Evolutionary conservation across 306 rosid genomes (phyloP).

Genomic region (Hylodesmum podocarpum): DNA sequence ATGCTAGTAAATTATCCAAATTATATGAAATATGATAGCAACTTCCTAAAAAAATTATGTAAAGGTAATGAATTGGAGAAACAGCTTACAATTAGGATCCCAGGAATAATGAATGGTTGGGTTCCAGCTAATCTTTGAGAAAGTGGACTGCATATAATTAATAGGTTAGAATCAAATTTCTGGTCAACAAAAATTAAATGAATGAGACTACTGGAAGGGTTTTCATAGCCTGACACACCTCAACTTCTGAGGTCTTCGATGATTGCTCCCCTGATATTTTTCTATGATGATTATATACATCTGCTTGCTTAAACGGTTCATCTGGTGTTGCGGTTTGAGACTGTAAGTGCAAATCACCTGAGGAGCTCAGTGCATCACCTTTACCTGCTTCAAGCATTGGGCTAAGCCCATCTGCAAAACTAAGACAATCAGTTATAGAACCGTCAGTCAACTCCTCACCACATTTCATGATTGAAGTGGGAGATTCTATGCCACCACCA

Average conservation of each 20-base stretch:
- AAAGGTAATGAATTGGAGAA: neutral
- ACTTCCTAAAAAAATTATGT: neutral
- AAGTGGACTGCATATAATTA: slow-evolving; percentile 47
- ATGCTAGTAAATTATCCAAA: neutral
- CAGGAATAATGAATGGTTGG: slow-evolving; percentile 47
- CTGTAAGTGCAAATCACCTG: slow-evolving; percentile 56
- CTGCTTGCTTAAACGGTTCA: slow-evolving; percentile 45
- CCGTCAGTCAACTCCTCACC: slow-evolving; percentile 58
- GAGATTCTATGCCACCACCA: slow-evolving; percentile 68
- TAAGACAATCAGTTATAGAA: slow-evolving; percentile 62
- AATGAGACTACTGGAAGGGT: slow-evolving; percentile 28
- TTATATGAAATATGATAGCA: neutral
- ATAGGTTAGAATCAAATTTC: slow-evolving; percentile 20
- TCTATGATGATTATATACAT: slow-evolving; percentile 42
- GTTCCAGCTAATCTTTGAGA: slow-evolving; percentile 57
- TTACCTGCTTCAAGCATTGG: slow-evolving; percentile 74
- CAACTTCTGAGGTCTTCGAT: slow-evolving; percentile 43
- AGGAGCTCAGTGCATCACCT: slow-evolving; percentile 74
- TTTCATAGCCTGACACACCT: slow-evolving; percentile 44
- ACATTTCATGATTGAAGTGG: slow-evolving; percentile 58
- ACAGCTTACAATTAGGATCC: slow-evolving; percentile 54
- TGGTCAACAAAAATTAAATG: neutral
- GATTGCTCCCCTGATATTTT: slow-evolving; percentile 40
- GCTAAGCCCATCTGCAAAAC: slow-evolving; percentile 61
- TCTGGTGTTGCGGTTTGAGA: slow-evolving; percentile 46